Base-by-base conservation (phyloP, 805 yeast genomes). In the Limtongia smithiae region DNA sequence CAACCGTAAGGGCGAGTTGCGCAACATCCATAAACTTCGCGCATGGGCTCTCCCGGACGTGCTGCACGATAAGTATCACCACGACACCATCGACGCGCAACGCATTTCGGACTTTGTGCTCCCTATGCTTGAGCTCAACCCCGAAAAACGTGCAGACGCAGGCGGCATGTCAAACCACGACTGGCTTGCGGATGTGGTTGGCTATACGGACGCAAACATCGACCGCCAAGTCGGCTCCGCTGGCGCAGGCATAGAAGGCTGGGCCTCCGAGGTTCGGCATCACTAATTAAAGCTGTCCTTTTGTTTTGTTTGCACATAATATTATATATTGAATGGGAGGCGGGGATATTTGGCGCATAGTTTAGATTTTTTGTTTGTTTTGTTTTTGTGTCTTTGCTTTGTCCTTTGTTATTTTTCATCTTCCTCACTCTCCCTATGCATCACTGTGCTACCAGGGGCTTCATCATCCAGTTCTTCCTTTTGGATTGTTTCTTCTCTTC, bases 101-200 rank as follows among this genome's bases (percentile, higher is more conserved):
- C 83, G 80, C 48, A 76, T 93, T 37, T 68, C 90, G 7, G 87
- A 81, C 59, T 89, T 93, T 62, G 68, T 93, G 54, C 65, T 77
- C 39, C 96, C 97, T 7, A 87, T 93, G 96, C 72, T 93, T 39
- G 65, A 74, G 18, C 67, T 87, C 18, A 86, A 83, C 64, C 97
- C 98, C 1, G 82, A 78, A 51, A 66, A 69, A 46, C 75, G 99
- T 57, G 91, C 91, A 12, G 98, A 93, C 70, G 97, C 97, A 1
- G 98, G 97, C 17, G 96, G 96, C 2, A 77, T 89, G 81, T 80
- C 86, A 2, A 84, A 87, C 62, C 96, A 89, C 65, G 81, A 83
- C 11, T 89, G 96, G 96, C 63, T 79, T 24, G 65, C 66, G 5
- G 95, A 86, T 63, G 88, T 91, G 0, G 66, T 78, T 30, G 94